phyloP scores from a whole-genome alignment of 176 grass and related monocot genomes.

The Triticum aestivum region DNA sequence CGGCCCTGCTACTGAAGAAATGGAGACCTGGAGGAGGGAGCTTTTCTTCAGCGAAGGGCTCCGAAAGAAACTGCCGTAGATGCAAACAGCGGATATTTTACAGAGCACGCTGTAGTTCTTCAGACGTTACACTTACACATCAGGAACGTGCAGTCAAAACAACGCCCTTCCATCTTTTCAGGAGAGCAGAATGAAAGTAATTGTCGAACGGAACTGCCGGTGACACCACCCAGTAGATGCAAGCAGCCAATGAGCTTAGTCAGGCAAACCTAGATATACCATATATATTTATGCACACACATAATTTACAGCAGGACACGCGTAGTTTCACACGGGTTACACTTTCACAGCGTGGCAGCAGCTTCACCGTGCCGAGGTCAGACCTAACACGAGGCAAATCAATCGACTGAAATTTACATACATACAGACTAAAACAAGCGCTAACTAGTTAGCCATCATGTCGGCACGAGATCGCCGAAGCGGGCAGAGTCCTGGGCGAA shows the following conservation, averaged over 20 bases:
- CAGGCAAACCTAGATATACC: background rate
- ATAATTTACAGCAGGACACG: constrained; percentile 23
- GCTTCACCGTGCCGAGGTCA: background rate
- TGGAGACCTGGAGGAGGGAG: background rate
- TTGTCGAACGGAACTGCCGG: background rate
- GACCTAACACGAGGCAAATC: background rate
- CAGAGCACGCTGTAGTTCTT: background rate
- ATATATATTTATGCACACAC: constrained; percentile 3
- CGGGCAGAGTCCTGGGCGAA: constrained; percentile 15
- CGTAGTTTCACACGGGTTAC: background rate
- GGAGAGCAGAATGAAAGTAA: background rate
- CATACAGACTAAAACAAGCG: background rate
- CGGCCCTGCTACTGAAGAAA: background rate
- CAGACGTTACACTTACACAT: background rate
- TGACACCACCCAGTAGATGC: background rate
- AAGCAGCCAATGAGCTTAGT: background rate
- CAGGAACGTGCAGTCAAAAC: background rate
- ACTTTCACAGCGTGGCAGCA: background rate
- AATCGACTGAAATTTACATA: background rate
- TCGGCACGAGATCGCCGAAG: constrained; percentile 43
- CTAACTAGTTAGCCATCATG: constrained; percentile 29
- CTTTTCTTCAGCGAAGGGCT: background rate
- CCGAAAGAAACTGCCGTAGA: background rate
- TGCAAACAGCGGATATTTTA: background rate
- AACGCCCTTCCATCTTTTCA: background rate